Percentiles rank a stretch among this genome's conserved stretches.
These are phyloP conservation scores for Cryptomeria japonica DNA, from an alignment of 75 land plant genomes.

Conservation along the genomic window DNA sequence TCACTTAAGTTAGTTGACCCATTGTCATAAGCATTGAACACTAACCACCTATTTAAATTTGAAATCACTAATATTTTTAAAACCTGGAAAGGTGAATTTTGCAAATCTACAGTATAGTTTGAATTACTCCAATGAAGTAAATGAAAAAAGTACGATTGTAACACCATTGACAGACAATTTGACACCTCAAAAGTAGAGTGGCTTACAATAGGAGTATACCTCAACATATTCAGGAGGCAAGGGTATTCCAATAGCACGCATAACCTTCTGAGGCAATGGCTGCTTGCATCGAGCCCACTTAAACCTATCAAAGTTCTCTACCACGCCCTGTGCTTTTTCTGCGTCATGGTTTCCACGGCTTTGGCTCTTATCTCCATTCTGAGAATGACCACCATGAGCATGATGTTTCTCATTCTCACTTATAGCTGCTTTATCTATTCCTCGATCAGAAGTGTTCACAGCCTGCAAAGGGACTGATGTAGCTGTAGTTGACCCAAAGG, in stretches of 20 bases:
- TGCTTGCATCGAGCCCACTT: constrained; percentile 86
- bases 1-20: not conserved
- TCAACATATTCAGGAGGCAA: constrained; percentile 74
- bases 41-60: not conserved
- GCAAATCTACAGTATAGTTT: not conserved
- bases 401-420: constrained; percentile 49
- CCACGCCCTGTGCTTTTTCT: constrained; percentile 18
- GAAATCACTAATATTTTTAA: not conserved
- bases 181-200: not conserved
- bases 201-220: constrained; percentile 33
- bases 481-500: constrained; percentile 38
- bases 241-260: constrained; percentile 84
- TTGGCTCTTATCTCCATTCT: constrained; percentile 44
- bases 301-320: constrained; percentile 50
- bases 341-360: constrained; percentile 42
- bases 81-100: not conserved
- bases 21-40: not conserved
- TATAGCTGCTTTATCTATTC: not conserved
- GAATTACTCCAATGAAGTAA: not conserved
- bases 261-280: constrained; percentile 73
- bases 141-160: not conserved
- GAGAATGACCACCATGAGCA: constrained; percentile 32
- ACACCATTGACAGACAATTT: not conserved
- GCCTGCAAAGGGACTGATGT: constrained; percentile 32
- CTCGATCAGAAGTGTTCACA: not conserved